Percentiles rank a stretch among this genome's conserved stretches.
Conservation (phyloP, 805 yeast genomes). For the Saccharomycopsis capsularis region DNA sequence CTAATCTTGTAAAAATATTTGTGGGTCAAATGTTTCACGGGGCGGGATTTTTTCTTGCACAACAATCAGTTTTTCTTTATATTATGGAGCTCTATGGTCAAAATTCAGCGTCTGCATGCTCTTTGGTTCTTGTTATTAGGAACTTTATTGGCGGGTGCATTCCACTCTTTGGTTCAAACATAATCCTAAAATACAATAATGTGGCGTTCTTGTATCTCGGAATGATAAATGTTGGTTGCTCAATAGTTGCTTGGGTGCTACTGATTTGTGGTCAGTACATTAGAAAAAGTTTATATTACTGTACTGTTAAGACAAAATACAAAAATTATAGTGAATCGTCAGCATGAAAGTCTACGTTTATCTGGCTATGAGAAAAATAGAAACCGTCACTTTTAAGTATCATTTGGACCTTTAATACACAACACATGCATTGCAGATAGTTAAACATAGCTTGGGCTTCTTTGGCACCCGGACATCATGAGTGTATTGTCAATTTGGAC, state of each 20-base stretch:
- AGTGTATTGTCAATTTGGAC: too few species aligned
- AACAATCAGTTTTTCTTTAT: conserved; percentile 15
- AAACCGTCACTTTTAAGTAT: too few species aligned
- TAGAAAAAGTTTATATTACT: conserved; percentile 5
- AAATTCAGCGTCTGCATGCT: conserved; percentile 14
- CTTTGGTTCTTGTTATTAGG: conserved; percentile 8
- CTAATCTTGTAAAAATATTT: not conserved
- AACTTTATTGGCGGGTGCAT: conserved; percentile 12
- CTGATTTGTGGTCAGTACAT: not conserved
- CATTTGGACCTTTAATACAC: too few species aligned
- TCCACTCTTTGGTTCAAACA: conserved; percentile 9
- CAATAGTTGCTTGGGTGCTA: not conserved
- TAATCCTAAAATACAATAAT: conserved; percentile 5
- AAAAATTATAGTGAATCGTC: conserved; percentile 1
- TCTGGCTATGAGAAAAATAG: too few species aligned
- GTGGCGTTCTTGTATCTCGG: conserved; percentile 15
- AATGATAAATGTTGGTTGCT: conserved; percentile 1
- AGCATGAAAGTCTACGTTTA: too few species aligned
- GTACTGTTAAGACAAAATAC: conserved; percentile 6
- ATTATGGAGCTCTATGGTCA: conserved; percentile 16
- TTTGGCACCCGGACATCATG: too few species aligned
- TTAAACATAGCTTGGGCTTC: too few species aligned
- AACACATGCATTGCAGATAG: too few species aligned
- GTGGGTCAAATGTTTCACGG: conserved; percentile 15
- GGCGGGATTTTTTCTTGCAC: conserved; percentile 14